Evolutionary conservation across 257 asterid species (phyloP).

Genomic region (Ophiorrhiza pumila): DNA sequence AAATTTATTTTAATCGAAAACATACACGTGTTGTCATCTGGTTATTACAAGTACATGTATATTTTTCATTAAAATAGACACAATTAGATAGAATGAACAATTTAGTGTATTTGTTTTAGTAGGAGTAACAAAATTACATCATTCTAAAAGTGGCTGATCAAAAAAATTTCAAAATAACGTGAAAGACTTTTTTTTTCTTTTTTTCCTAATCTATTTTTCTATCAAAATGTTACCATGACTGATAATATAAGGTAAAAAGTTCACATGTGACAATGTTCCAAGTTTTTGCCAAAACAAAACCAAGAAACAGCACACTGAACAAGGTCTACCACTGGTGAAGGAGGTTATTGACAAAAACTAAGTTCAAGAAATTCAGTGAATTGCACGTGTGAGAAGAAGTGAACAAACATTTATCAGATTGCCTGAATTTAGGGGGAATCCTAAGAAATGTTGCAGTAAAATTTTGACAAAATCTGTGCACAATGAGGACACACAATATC

Average conservation of each 20-base stretch:
- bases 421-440: conserved; percentile 30
- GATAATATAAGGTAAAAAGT: too few relatives aligned
- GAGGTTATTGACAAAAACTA: conserved; percentile 23
- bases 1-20: too few relatives aligned
- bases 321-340: conserved; percentile 3
- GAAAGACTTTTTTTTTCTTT: neutral
- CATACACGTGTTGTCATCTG: too few relatives aligned
- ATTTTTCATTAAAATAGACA: too few relatives aligned
- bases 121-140: too few relatives aligned
- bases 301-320: conserved; percentile 9
- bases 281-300: conserved; percentile 1
- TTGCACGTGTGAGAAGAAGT: conserved; percentile 31
- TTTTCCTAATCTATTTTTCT: too few relatives aligned
- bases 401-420: conserved; percentile 12
- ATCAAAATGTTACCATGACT: neutral
- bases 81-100: too few relatives aligned
- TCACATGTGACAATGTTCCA: conserved; percentile 4
- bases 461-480: neutral
- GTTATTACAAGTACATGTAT: too few relatives aligned
- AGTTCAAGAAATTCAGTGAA: conserved; percentile 33
- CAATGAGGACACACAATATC: neutral
- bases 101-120: too few relatives aligned
- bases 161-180: too few relatives aligned
- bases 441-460: conserved; percentile 18
- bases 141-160: too few relatives aligned